Evolutionary conservation across 495 filamentous ascomycete species (phyloP).

Genomic region (Chaetomium fimeti): DNA sequence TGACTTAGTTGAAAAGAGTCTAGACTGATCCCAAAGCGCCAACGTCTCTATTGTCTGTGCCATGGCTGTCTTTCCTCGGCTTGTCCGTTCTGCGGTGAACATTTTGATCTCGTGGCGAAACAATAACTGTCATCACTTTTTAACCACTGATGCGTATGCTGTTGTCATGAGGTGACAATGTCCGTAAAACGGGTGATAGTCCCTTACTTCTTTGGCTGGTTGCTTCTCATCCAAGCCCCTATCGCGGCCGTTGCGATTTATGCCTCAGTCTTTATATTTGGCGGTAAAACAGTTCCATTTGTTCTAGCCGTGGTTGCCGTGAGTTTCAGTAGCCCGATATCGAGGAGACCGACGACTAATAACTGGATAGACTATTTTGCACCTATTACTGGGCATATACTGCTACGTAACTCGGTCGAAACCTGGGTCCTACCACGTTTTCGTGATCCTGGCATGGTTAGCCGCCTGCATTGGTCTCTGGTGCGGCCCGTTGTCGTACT

Average conservation of each 20-base stretch:
- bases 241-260: slow-evolving; percentile 29
- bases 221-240: slow-evolving; percentile 28
- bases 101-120: not conserved
- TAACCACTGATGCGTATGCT: not conserved
- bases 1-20: not conserved
- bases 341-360: not conserved
- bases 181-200: slow-evolving; percentile 5
- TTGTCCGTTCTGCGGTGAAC: not conserved
- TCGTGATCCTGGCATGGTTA: slow-evolving; percentile 16
- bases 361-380: slow-evolving; percentile 19
- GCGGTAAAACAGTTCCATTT: slow-evolving; percentile 21
- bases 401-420: slow-evolving; percentile 20
- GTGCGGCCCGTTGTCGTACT: slow-evolving; percentile 27
- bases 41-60: not conserved
- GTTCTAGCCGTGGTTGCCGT: slow-evolving; percentile 31
- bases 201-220: slow-evolving; percentile 25
- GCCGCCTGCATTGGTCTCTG: slow-evolving; percentile 27
- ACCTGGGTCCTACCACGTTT: slow-evolving; percentile 16
- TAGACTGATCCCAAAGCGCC: not conserved
- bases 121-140: not conserved
- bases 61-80: slow-evolving; percentile 3
- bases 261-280: slow-evolving; percentile 29
- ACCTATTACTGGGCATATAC: slow-evolving; percentile 29
- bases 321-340: slow-evolving; percentile 3
- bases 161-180: slow-evolving; percentile 12